Conservation (phyloP, 352 stramenopile species). For the Phytophthora parvispora region DNA sequence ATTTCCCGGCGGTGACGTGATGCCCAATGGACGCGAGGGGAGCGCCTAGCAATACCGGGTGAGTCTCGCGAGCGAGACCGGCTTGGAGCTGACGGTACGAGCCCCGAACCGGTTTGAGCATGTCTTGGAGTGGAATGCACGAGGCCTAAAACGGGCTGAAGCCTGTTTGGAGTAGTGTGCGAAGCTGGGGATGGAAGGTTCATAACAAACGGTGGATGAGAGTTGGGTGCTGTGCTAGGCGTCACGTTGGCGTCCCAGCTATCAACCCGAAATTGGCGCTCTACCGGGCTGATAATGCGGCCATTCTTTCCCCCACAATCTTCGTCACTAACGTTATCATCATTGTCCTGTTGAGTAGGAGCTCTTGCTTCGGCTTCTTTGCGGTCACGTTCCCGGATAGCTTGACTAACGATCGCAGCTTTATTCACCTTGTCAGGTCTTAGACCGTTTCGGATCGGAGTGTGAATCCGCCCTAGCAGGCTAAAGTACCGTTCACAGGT, state of each 20-base stretch:
- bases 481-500: background rate
- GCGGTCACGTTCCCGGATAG: background rate
- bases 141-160: background rate
- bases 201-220: background rate
- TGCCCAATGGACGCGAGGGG: background rate
- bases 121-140: background rate
- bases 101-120: background rate
- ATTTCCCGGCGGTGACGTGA: background rate
- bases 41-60: background rate
- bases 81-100: background rate
- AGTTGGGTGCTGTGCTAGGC: background rate
- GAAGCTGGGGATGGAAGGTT: background rate
- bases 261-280: background rate
- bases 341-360: background rate
- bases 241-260: background rate
- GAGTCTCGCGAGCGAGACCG: background rate
- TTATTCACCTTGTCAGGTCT: background rate
- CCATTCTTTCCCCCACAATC: constrained; percentile 11
- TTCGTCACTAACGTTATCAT: background rate
- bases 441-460: background rate
- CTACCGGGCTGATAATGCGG: constrained; percentile 6
- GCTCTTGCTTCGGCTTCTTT: background rate
- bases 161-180: background rate
- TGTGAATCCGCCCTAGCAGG: background rate
- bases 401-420: background rate